These are phyloP conservation scores for Antrodiella citrinella DNA, from an alignment of 768 basidiomycete genomes.

Conservation along the genomic window DNA sequence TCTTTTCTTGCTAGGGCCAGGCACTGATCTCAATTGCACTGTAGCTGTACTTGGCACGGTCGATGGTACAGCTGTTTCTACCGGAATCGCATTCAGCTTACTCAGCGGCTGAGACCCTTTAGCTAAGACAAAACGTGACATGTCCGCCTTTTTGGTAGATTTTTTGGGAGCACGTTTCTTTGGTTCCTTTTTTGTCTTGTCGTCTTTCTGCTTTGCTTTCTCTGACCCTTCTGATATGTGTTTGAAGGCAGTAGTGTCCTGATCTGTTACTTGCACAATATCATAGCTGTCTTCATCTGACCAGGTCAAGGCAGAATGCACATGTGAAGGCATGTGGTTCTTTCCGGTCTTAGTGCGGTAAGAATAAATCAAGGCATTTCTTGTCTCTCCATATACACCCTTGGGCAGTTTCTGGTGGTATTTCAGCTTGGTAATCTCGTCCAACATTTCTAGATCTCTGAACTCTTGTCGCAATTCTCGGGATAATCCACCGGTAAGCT, in stretches of 20 bases:
- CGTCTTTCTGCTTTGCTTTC: not conserved
- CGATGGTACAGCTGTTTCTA: not conserved
- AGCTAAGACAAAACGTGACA: no score
- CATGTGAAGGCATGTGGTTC: slow-evolving; percentile 1
- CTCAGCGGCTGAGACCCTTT: no score
- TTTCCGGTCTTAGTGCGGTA: slow-evolving; percentile 3
- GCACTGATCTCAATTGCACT: not conserved
- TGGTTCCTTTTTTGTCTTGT: not conserved
- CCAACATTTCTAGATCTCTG: slow-evolving; percentile 26
- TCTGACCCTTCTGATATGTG: not conserved
- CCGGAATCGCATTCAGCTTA: no score
- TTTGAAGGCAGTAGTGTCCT: not conserved
- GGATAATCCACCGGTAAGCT: slow-evolving; percentile 8
- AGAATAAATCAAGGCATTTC: slow-evolving; percentile 16
- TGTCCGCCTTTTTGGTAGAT: not conserved
- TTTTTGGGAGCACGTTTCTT: not conserved
- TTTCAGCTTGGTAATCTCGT: slow-evolving; percentile 24
- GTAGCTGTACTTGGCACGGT: not conserved
- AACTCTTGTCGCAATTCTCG: slow-evolving; percentile 14
- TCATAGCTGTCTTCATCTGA: not conserved
- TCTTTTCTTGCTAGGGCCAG: not conserved
- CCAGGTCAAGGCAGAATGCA: not conserved
- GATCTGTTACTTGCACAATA: not conserved
- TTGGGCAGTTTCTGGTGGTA: slow-evolving; percentile 16
- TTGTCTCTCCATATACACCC: slow-evolving; percentile 9